phyloP scores from a whole-genome alignment of 768 basidiomycete genomes.

The Tephrocybe rancida region DNA sequence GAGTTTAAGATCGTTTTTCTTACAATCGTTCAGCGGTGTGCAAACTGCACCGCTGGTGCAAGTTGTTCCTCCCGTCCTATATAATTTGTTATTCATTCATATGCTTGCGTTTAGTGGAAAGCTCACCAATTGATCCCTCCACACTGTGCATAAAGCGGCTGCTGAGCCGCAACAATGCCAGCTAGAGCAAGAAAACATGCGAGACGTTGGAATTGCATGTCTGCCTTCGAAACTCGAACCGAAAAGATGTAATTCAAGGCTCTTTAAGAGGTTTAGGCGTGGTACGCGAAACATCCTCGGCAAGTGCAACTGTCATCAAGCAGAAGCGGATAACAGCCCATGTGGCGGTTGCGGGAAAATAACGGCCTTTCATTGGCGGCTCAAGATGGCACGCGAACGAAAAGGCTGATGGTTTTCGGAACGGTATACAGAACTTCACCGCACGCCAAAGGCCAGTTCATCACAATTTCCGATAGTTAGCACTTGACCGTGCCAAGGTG shows the following conservation, averaged over 20 bases:
- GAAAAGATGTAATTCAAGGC: neutral
- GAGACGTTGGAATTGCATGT: slow-evolving; percentile 16
- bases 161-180: slow-evolving; percentile 34
- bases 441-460: too few relatives aligned
- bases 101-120: neutral
- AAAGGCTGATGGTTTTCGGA: too few relatives aligned
- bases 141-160: slow-evolving; percentile 46
- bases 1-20: slow-evolving; percentile 9
- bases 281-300: slow-evolving; percentile 14
- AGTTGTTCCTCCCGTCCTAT: slow-evolving; percentile 50
- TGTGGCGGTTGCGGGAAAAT: slow-evolving; percentile 24
- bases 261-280: neutral
- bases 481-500: neutral
- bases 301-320: neutral
- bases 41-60: slow-evolving; percentile 50
- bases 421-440: too few relatives aligned
- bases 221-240: slow-evolving; percentile 4
- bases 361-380: slow-evolving; percentile 17
- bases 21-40: slow-evolving; percentile 46
- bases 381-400: neutral
- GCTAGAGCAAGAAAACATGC: slow-evolving; percentile 24
- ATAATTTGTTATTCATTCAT: neutral
- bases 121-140: slow-evolving; percentile 53
- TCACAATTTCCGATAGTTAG: too few relatives aligned
- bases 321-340: slow-evolving; percentile 6